Percentiles rank a stretch among this genome's conserved stretches.
phyloP scores from a whole-genome alignment of 2,329 filamentous ascomycete species.

The Clathrospora elynae region DNA sequence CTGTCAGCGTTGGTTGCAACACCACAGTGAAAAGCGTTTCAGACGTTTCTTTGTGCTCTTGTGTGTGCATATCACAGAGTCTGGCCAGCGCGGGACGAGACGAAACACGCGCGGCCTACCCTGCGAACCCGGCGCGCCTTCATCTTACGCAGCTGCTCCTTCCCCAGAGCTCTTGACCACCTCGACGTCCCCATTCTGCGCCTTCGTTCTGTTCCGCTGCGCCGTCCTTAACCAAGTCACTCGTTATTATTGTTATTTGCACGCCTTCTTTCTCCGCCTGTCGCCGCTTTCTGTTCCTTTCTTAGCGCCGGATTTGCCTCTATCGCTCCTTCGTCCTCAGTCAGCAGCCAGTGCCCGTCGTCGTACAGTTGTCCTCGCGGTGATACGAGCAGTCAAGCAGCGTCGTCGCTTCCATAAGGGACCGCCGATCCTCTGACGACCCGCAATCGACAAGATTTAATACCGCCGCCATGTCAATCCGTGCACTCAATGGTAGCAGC shows the following conservation, averaged over 20 bases:
- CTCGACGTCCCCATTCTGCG: neutral
- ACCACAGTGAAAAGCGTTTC: constrained; percentile 12
- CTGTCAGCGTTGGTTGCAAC: constrained; percentile 4
- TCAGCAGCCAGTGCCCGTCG: constrained; percentile 9
- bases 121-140: constrained; percentile 15
- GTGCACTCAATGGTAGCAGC: constrained; percentile 22
- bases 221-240: constrained; percentile 16
- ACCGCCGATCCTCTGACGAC: constrained; percentile 21
- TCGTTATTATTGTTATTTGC: constrained; percentile 14
- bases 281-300: constrained; percentile 5
- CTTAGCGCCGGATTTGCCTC: constrained; percentile 13
- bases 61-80: constrained; percentile 19
- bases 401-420: constrained; percentile 12
- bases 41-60: constrained; percentile 14
- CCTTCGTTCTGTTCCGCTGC: neutral
- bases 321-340: constrained; percentile 14
- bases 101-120: constrained; percentile 26
- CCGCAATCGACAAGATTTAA: constrained; percentile 4
- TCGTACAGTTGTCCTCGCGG: constrained; percentile 6
- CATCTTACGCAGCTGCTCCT: constrained; percentile 15
- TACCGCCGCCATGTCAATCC: constrained; percentile 23
- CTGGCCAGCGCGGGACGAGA: constrained; percentile 22
- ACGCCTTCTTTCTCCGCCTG: constrained; percentile 2
- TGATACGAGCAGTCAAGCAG: constrained; percentile 4
- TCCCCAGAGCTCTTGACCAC: constrained; percentile 7